Evolutionary conservation across 768 basidiomycete species (phyloP), one percentile per base, ranked within the genome.

Genomic region (Lactarius trivialis): DNA sequence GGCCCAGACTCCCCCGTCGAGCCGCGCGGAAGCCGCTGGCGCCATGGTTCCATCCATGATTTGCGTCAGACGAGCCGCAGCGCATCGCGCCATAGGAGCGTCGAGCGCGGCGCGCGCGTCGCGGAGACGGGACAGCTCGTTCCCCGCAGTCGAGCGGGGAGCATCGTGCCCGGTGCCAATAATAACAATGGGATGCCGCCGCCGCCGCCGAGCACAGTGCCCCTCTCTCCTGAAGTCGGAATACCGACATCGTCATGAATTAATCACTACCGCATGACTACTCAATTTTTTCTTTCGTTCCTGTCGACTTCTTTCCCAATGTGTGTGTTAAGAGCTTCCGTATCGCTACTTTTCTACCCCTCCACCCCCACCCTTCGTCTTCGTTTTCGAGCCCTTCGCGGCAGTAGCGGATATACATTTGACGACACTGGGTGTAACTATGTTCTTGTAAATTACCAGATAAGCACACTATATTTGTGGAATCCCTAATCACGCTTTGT

Each of bases 91-190:
- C 76, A 84, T 55, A 80, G 69, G 56, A 85, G 84, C 63, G 75
- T 83, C 36, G 87, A 87, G 64, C 78, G 81, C 4, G 85, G 87
- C 7, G 87, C 79, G 24, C 75, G 88, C 37, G 78, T 89, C 30
- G 88, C 86, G 0, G 88, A 90, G 76, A 85, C 82, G 45, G 85
- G 86, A 15, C 78, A 77, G 55, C 70, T 90, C 49, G 77, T 80
- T 28, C 78, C 71, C 19, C 69, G 71, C 30, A 67, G 68, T 52
- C 63, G 68, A 6, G 56, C 66, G 56, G 56, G 54, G 37, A 66
- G 65, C 21, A 36, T 66, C 32, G 61, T 66, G 14, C 59, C 65
- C 4, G 58, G 58, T 8, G 24, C 37, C 0, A 36, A 24, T 9
- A 37, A 37, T 15, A 33, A 33, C 33, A 45, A 48, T 5, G 45